A percentile compares a stretch with the other conserved stretches of the same genome.
phyloP scores from a whole-genome alignment of 768 basidiomycete species.

The Hygrocybe coccinea region DNA sequence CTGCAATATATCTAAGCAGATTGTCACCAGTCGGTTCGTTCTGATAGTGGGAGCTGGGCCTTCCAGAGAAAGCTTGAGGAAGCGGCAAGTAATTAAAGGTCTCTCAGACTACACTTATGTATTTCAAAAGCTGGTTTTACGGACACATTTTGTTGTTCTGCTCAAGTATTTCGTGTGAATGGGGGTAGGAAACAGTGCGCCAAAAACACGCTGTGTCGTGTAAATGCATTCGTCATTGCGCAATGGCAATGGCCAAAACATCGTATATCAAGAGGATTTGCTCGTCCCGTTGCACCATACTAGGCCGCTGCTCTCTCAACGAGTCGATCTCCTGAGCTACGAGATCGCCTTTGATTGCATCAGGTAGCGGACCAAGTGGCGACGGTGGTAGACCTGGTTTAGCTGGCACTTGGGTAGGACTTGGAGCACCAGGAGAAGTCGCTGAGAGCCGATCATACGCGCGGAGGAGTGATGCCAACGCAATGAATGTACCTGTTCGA shows the following conservation, averaged over 20 bases:
- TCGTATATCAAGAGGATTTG: slow-evolving; percentile 66
- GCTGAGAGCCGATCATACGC: slow-evolving; percentile 44
- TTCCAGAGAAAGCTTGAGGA: too few relatives aligned
- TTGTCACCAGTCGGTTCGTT: too few relatives aligned
- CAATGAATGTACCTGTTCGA: slow-evolving; percentile 82
- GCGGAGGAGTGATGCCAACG: slow-evolving; percentile 73
- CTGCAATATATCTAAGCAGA: too few relatives aligned
- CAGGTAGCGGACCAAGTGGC: slow-evolving; percentile 55
- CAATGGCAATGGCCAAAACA: slow-evolving; percentile 33
- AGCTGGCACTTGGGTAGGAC: background rate
- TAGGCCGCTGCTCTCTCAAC: slow-evolving; percentile 72
- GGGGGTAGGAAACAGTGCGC: too few relatives aligned
- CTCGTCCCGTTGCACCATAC: slow-evolving; percentile 74
- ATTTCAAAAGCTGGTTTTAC: too few relatives aligned
- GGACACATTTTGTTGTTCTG: too few relatives aligned
- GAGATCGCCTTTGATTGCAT: slow-evolving; percentile 46
- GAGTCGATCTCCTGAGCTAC: slow-evolving; percentile 71
- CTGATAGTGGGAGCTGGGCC: too few relatives aligned
- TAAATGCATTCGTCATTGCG: background rate
- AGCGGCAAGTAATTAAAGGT: background rate
- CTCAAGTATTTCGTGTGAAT: too few relatives aligned
- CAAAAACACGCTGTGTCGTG: background rate
- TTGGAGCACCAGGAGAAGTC: slow-evolving; percentile 26
- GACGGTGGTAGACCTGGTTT: slow-evolving; percentile 35
- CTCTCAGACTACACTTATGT: too few relatives aligned